Percentiles rank a stretch among this genome's conserved stretches.
Conservation (phyloP, 2,329 filamentous ascomycete species). For the Fusarium hainanense region DNA sequence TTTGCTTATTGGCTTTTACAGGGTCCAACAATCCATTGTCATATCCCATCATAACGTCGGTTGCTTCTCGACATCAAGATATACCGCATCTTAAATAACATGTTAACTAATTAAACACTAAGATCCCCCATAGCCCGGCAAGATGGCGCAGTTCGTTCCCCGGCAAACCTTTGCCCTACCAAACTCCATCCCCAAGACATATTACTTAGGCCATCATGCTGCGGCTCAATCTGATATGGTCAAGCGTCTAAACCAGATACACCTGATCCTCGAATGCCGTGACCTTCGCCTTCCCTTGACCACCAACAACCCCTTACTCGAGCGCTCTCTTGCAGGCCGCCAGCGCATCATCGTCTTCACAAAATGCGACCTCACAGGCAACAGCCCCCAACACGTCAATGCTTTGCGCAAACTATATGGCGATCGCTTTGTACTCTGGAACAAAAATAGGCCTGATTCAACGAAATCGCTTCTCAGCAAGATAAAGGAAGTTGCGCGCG, state of each 20-base stretch:
- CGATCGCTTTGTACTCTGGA: slow-evolving; percentile 58
- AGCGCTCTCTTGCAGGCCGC: slow-evolving; percentile 77
- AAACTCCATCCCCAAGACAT: slow-evolving; percentile 82
- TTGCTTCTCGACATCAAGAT: background rate
- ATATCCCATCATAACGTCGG: background rate
- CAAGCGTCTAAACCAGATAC: slow-evolving; percentile 83
- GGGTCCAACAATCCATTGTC: slow-evolving; percentile 8
- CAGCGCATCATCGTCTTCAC: slow-evolving; percentile 90
- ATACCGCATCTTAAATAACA: background rate
- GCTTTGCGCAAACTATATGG: slow-evolving; percentile 51
- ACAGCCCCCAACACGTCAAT: slow-evolving; percentile 46
- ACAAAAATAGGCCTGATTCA: slow-evolving; percentile 49
- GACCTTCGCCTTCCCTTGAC: slow-evolving; percentile 92
- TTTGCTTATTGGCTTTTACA: slow-evolving; percentile 23
- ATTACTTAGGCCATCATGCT: slow-evolving; percentile 94
- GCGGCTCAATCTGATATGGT: slow-evolving; percentile 80
- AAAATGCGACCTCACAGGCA: slow-evolving; percentile 78
- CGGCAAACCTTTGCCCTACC: slow-evolving; percentile 79
- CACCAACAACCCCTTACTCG: slow-evolving; percentile 90
- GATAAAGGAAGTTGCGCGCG: slow-evolving; percentile 49
- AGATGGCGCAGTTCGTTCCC: slow-evolving; percentile 71
- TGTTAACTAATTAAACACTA: background rate
- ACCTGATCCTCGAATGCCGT: slow-evolving; percentile 92
- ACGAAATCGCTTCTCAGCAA: slow-evolving; percentile 55
- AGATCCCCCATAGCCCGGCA: background rate